Evolutionary conservation across 2,329 filamentous ascomycete genomes (phyloP), one percentile per base, ranked within the genome.

Genomic region (Rutstroemia sp.): DNA sequence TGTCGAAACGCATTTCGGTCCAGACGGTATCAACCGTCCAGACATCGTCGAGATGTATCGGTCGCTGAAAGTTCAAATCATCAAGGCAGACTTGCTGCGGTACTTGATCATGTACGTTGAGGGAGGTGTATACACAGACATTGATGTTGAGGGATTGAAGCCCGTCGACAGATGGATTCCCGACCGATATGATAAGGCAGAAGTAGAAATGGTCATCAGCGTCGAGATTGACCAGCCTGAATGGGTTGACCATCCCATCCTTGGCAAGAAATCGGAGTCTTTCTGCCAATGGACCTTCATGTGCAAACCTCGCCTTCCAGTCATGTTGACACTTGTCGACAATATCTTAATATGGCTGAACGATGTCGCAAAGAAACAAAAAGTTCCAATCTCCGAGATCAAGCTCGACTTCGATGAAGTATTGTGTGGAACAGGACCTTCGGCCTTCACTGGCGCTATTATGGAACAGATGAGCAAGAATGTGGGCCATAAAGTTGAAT

Each of bases 201-300:
- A 87, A n/a, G 77, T 88, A 50, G 82, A 87, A 62, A 80, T 88
- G 75, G 80, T 89, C 19, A 79, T 88, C 25, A 83, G 85, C 14
- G 75, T 89, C 1, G 86, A 89, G 67, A 85, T 88, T 57, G 86
- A 88, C 65, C 79, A 88, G 69, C 85, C 85, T 0, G 76, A 81
- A 8, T 88, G 82, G 70, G 73, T 71, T 17, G 71, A 82, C 50
- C 85, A 88, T 66, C 76, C 81, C 1, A 83, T 88, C 34, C 74
- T 88, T 0, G 85, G 86, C 14, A 77, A 76, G 49, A 88, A 88
- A 70, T 87, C 81, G 39, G 75, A 77, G 61, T 88, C 84, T 0
- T 88, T 89, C 67, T 88, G 85, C 68, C 86, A 88, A 65, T 89
- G 86, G 86, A 88, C 86, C 0, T 87, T 88, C 64, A 84, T 87